These are phyloP conservation scores for Penicillium turbatum DNA, from an alignment of 495 filamentous ascomycete species.

Conservation along the genomic window DNA sequence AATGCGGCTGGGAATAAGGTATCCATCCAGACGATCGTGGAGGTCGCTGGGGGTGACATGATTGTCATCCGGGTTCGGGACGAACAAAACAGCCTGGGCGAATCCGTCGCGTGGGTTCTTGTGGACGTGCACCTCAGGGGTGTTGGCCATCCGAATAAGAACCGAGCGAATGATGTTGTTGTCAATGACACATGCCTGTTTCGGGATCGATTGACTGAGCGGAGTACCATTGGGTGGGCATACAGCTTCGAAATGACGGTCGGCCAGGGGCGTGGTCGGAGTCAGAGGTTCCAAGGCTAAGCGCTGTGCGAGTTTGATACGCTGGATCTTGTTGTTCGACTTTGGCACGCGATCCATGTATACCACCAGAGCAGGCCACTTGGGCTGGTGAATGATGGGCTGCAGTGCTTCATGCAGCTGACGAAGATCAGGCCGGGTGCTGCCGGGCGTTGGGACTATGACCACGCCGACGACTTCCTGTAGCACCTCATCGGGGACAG, in stretches of 20 bases:
- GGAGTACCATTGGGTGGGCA: constrained; percentile 34
- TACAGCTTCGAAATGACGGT: constrained; percentile 32
- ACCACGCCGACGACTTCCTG: constrained; percentile 44
- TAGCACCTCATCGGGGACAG: constrained; percentile 37
- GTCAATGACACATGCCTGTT: constrained; percentile 14
- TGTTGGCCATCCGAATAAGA: neutral
- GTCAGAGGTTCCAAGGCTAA: constrained; percentile 28
- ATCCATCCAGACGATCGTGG: constrained; percentile 21
- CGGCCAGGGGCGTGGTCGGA: constrained; percentile 21
- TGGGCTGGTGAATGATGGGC: constrained; percentile 32
- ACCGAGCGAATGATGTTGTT: constrained; percentile 2
- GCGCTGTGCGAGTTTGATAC: constrained; percentile 37
- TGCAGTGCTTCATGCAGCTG: constrained; percentile 33
- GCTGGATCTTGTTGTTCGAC: constrained; percentile 43
- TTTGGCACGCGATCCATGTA: constrained; percentile 43
- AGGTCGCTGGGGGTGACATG: constrained; percentile 9
- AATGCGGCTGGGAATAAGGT: constrained; percentile 31
- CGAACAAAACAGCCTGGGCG: constrained; percentile 17
- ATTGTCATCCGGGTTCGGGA: neutral
- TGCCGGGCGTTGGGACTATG: constrained; percentile 30
- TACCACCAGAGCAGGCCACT: constrained; percentile 38
- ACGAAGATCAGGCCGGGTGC: constrained; percentile 30
- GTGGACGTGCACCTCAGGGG: constrained; percentile 7
- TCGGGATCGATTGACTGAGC: constrained; percentile 20
- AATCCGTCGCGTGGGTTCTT: constrained; percentile 17